Conservation (phyloP, 2,329 filamentous ascomycete genomes). For the Exophiala lecanii-corni region DNA sequence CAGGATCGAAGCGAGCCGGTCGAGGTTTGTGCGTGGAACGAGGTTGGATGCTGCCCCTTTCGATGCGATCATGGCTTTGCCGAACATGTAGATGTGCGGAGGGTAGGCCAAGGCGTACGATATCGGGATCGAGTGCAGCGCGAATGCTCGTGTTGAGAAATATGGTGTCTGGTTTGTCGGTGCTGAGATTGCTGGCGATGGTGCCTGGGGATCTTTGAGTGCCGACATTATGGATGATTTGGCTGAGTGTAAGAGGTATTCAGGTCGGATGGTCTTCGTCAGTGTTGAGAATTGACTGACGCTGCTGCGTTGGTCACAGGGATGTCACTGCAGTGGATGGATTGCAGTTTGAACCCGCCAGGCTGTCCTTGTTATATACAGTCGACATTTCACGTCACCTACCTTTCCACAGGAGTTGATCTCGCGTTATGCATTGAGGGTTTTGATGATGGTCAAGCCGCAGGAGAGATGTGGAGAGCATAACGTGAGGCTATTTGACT, state of each 20-base stretch:
- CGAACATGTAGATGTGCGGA: conserved; percentile 31
- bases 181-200: not conserved
- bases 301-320: too few relatives aligned
- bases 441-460: too few relatives aligned
- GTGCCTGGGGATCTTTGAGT: too few relatives aligned
- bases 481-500: too few relatives aligned
- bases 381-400: too few relatives aligned
- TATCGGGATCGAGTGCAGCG: conserved; percentile 31
- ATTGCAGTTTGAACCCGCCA: too few relatives aligned
- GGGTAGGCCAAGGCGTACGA: conserved; percentile 31
- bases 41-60: conserved; percentile 31
- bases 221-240: not conserved
- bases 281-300: not conserved
- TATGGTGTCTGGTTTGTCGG: conserved; percentile 1
- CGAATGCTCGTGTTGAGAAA: conserved; percentile 19
- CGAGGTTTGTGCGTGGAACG: conserved; percentile 32
- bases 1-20: conserved; percentile 29
- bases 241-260: not conserved
- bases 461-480: too few relatives aligned
- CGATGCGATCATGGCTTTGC: conserved; percentile 31
- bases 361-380: too few relatives aligned
- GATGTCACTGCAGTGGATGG: too few relatives aligned
- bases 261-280: not conserved
- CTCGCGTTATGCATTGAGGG: too few relatives aligned
- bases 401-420: too few relatives aligned